Percentiles rank a stretch among this genome's conserved stretches.
phyloP scores from a whole-genome alignment of 345 rosid species.

The Pseudoturritis turrita region DNA sequence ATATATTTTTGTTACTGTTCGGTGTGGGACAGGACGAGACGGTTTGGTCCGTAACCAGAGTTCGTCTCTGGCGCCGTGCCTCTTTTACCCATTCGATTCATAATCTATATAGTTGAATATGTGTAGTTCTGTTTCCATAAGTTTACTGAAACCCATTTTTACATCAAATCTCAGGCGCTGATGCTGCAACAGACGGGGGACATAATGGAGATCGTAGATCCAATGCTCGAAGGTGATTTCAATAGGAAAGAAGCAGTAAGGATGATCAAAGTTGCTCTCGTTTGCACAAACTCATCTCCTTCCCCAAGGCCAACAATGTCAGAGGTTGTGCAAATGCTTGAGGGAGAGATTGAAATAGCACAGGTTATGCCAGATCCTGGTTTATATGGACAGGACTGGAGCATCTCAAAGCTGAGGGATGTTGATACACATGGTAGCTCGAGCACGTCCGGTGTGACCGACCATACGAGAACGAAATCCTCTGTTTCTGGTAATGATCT shows the following conservation, averaged over 20 bases:
- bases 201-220: slow-evolving; percentile 33
- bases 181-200: slow-evolving; percentile 26
- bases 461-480: background rate
- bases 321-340: slow-evolving; percentile 34
- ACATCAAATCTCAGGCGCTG: slow-evolving; percentile 21
- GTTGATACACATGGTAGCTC: background rate
- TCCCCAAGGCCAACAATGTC: slow-evolving; percentile 39
- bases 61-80: too few species aligned
- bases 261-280: slow-evolving; percentile 37
- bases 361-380: slow-evolving; percentile 23
- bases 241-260: slow-evolving; percentile 31
- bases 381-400: slow-evolving; percentile 20
- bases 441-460: slow-evolving; percentile 8
- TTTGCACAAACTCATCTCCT: slow-evolving; percentile 40
- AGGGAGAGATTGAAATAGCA: slow-evolving; percentile 24
- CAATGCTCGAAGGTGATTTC: slow-evolving; percentile 18
- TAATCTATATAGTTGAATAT: background rate
- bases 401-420: slow-evolving; percentile 32
- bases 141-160: background rate
- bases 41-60: too few species aligned
- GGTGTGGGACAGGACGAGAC: too few species aligned
- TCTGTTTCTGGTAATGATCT: slow-evolving; percentile 4
- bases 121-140: background rate
- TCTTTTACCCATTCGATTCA: background rate
- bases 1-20: too few species aligned